Conservation (phyloP, 371 early-diverging fungal genomes). For the Mortierella sp. region DNA sequence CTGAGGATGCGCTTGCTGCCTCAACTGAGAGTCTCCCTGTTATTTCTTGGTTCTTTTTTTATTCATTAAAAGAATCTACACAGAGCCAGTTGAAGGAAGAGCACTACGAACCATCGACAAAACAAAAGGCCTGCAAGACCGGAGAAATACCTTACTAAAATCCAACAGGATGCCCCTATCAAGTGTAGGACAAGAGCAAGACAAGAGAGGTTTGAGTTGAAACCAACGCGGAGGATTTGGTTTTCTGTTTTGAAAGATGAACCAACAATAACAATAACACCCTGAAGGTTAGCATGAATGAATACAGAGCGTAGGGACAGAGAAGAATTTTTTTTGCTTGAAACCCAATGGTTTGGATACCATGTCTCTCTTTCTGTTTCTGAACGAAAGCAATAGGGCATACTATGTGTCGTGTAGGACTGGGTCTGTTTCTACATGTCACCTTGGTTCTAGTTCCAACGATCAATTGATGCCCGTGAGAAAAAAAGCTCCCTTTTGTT, state of each 20-base stretch:
- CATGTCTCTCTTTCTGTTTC: not conserved
- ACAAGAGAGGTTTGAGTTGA: not conserved
- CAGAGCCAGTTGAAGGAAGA: no score
- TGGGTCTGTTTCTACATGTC: not conserved
- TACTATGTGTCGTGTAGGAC: not conserved
- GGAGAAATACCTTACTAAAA: not conserved
- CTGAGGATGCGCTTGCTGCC: no score
- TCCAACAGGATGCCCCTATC: no score
- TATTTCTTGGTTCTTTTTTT: no score
- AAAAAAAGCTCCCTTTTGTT: no score
- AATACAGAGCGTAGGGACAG: not conserved
- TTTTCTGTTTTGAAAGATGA: not conserved
- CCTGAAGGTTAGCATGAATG: no score
- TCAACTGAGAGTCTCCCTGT: no score
- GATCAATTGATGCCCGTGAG: not conserved
- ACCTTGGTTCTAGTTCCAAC: not conserved
- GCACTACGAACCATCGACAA: no score
- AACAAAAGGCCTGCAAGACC: not conserved
- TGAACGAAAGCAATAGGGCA: not conserved
- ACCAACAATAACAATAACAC: not conserved
- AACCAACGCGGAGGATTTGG: not conserved
- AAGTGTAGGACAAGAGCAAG: not conserved
- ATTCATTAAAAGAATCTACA: no score
- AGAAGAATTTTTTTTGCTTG: not conserved
- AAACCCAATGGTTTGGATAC: not conserved